A percentile compares a stretch with the other conserved stretches of the same genome.
These are phyloP conservation scores for Cryptococcus maquisensis DNA, from an alignment of 1,284 basidiomycete species.

Conservation along the genomic window DNA sequence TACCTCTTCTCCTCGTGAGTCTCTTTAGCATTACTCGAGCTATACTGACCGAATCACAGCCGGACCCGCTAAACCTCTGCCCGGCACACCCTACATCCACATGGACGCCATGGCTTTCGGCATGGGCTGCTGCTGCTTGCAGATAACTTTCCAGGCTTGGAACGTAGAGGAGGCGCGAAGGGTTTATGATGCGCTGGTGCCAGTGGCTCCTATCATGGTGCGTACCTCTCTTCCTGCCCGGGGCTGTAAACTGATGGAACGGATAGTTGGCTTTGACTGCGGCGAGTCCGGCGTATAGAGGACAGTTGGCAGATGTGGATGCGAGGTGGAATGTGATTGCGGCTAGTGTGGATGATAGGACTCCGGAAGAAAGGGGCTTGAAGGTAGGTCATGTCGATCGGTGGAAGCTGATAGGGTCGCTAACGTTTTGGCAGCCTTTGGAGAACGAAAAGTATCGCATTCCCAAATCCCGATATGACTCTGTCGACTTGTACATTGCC, in stretches of 20 bases:
- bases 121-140: conserved; percentile 98
- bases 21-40: neutral
- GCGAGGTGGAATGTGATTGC: conserved; percentile 98
- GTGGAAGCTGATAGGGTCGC: neutral
- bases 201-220: conserved; percentile 90
- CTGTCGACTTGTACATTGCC: conserved; percentile 90
- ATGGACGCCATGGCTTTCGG: conserved; percentile 99
- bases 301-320: conserved; percentile 93
- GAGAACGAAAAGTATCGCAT: conserved; percentile 69
- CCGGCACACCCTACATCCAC: conserved; percentile 69
- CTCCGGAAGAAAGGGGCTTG: conserved; percentile 84
- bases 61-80: conserved; percentile 48
- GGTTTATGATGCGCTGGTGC: conserved; percentile 91
- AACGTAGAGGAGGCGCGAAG: conserved; percentile 85
- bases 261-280: conserved; percentile 83
- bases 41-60: neutral
- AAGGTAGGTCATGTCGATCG: conserved; percentile 55
- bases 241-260: neutral
- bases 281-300: conserved; percentile 89
- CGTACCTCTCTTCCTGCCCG: conserved; percentile 21
- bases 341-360: conserved; percentile 93
- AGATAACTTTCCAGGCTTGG: conserved; percentile 96
- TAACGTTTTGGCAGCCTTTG: conserved; percentile 58
- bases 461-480: conserved; percentile 95
- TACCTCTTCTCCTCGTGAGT: neutral